These are phyloP conservation scores for Candida saitoana DNA, from an alignment of 805 yeast species.

Conservation along the genomic window DNA sequence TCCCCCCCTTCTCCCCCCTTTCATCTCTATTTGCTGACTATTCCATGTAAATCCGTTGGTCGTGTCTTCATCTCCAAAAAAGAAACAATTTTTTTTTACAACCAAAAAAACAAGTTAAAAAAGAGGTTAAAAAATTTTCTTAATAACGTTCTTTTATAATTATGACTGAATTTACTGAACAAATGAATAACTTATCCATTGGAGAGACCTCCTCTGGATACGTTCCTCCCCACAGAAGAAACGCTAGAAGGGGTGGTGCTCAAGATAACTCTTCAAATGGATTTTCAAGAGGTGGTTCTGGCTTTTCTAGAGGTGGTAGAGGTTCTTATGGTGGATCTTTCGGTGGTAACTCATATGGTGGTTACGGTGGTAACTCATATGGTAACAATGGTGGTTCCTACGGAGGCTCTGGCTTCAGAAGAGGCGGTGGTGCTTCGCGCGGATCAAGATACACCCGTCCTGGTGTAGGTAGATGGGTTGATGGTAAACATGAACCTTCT, in stretches of 20 bases:
- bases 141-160: not conserved
- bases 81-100: not conserved
- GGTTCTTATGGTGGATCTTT: conserved; percentile 12
- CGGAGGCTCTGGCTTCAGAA: conserved; percentile 24
- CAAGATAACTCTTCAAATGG: conserved; percentile 10
- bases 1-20: not conserved
- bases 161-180: conserved; percentile 58
- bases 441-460: conserved; percentile 26
- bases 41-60: not conserved
- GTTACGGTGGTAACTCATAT: conserved; percentile 2
- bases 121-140: conserved; percentile 1
- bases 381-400: conserved; percentile 19
- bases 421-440: conserved; percentile 29
- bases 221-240: conserved; percentile 55
- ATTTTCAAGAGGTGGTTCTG: conserved; percentile 6
- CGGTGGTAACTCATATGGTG: conserved; percentile 11
- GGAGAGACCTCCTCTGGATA: conserved; percentile 39
- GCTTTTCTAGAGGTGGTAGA: conserved; percentile 1
- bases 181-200: conserved; percentile 54
- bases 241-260: conserved; percentile 17
- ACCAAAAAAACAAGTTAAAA: not conserved
- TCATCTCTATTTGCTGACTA: not conserved
- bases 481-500: conserved; percentile 87
- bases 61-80: not conserved
- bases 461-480: conserved; percentile 77